Conservation (phyloP, 805 yeast species). For the Millerozyma miso region DNA sequence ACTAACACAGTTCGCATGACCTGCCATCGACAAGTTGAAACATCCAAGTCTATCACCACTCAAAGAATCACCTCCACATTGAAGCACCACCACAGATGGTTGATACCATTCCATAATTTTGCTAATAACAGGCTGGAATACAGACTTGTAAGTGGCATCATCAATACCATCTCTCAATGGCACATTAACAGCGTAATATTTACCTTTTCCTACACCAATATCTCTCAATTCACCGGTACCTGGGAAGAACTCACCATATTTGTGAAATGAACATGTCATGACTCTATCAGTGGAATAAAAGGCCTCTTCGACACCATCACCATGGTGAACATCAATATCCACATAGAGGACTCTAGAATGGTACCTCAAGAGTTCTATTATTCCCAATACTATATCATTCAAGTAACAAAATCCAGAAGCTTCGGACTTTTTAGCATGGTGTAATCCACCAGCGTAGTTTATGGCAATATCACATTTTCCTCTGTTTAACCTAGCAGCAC, state of each 20-base stretch:
- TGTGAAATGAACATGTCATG: conserved; percentile 95
- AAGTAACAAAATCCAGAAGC: conserved; percentile 96
- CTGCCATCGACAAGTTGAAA: conserved; percentile 87
- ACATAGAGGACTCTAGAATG: conserved; percentile 91
- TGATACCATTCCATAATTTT: conserved; percentile 80
- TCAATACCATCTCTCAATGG: conserved; percentile 96
- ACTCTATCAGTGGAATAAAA: conserved; percentile 93
- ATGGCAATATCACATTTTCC: conserved; percentile 93
- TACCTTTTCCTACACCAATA: conserved; percentile 86
- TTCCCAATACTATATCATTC: conserved; percentile 89
- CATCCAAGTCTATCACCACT: conserved; percentile 96
- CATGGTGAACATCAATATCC: conserved; percentile 95
- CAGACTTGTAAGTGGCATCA: conserved; percentile 77
- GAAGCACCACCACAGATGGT: conserved; percentile 95
- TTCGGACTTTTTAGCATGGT: conserved; percentile 95
- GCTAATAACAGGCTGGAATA: conserved; percentile 84
- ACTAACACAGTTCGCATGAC: conserved; percentile 94
- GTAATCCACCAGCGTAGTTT: conserved; percentile 96
- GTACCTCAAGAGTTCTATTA: conserved; percentile 77
- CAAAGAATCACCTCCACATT: conserved; percentile 97
- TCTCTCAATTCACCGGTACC: conserved; percentile 95
- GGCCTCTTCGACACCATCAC: conserved; percentile 98
- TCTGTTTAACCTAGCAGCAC: conserved; percentile 79
- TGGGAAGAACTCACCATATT: conserved; percentile 95
- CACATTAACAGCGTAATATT: conserved; percentile 82